Percentiles rank a stretch among this genome's conserved stretches.
These are phyloP conservation scores for Fusarium nisikadoi DNA, from an alignment of 2,329 filamentous ascomycete species.

Conservation along the genomic window DNA sequence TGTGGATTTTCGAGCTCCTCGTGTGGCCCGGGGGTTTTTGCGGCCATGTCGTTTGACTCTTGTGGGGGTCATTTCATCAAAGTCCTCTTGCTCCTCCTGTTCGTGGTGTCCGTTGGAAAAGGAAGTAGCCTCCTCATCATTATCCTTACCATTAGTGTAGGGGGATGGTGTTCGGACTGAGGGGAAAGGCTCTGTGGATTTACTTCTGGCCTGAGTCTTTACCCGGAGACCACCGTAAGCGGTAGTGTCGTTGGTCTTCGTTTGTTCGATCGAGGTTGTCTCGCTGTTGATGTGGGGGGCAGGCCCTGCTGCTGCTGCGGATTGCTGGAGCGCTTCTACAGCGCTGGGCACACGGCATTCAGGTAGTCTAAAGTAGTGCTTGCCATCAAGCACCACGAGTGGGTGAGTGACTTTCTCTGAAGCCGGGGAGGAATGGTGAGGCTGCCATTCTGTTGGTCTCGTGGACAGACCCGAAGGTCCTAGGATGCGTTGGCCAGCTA, in stretches of 20 bases:
- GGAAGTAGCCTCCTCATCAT: not conserved
- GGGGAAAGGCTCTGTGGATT: slow-evolving; percentile 7
- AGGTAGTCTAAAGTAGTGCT: slow-evolving; percentile 42
- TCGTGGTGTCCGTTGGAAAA: not conserved
- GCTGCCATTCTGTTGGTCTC: slow-evolving; percentile 31
- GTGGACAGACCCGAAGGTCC: slow-evolving; percentile 45
- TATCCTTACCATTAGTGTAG: not conserved
- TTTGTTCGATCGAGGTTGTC: not conserved
- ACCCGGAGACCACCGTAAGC: not conserved
- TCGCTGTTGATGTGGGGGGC: slow-evolving; percentile 24
- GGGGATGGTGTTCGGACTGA: not conserved
- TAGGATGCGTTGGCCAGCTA: slow-evolving; percentile 47
- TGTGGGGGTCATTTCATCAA: slow-evolving; percentile 34
- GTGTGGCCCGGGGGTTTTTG: slow-evolving; percentile 24
- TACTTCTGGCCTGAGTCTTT: slow-evolving; percentile 9
- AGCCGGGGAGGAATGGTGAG: slow-evolving; percentile 36
- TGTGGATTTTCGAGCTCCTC: slow-evolving; percentile 5
- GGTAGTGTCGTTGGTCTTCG: not conserved
- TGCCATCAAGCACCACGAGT: slow-evolving; percentile 31
- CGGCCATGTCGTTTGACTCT: slow-evolving; percentile 19
- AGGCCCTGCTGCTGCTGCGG: slow-evolving; percentile 42
- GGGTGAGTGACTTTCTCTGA: slow-evolving; percentile 34
- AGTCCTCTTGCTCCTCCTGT: slow-evolving; percentile 10
- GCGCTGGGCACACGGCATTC: slow-evolving; percentile 21
- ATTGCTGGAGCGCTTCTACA: slow-evolving; percentile 45